phyloP scores from a whole-genome alignment of 179 eudicot species.

The Drosera spatulata region DNA sequence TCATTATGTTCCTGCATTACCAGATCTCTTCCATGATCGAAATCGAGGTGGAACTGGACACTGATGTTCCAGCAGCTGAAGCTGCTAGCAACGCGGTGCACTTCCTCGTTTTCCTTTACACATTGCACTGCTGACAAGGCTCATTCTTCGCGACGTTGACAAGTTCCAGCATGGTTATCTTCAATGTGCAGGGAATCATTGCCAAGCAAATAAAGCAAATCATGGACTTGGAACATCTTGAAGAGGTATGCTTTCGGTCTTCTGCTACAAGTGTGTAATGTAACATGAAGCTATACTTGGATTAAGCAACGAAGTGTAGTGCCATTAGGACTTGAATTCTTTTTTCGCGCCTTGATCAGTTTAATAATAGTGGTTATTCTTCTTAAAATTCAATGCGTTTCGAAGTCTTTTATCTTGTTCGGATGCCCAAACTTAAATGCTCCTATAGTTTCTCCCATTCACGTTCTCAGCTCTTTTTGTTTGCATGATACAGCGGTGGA shows the following conservation, averaged over 20 bases:
- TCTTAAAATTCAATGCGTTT: neutral
- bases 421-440: neutral
- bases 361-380: too few species aligned
- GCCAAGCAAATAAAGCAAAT: constrained; percentile 83
- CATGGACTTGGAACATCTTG: constrained; percentile 94
- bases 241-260: constrained; percentile 52
- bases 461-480: neutral
- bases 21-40: constrained; percentile 99
- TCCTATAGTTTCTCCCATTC: neutral
- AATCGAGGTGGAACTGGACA: constrained; percentile 96
- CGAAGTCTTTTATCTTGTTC: neutral
- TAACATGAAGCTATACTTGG: neutral
- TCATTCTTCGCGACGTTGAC: neutral
- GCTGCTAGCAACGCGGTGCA: constrained; percentile 65
- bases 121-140: constrained; percentile 1
- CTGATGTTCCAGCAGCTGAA: constrained; percentile 94
- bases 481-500: constrained; percentile 54
- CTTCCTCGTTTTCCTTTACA: constrained; percentile 2
- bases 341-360: too few species aligned
- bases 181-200: constrained; percentile 53
- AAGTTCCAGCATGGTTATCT: neutral
- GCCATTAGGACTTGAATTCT: neutral
- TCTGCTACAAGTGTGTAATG: constrained; percentile 1
- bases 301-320: too few species aligned
- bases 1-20: constrained; percentile 3